Base-by-base conservation (phyloP, 2,329 filamentous ascomycete genomes). In the Aureobasidium sp. region DNA sequence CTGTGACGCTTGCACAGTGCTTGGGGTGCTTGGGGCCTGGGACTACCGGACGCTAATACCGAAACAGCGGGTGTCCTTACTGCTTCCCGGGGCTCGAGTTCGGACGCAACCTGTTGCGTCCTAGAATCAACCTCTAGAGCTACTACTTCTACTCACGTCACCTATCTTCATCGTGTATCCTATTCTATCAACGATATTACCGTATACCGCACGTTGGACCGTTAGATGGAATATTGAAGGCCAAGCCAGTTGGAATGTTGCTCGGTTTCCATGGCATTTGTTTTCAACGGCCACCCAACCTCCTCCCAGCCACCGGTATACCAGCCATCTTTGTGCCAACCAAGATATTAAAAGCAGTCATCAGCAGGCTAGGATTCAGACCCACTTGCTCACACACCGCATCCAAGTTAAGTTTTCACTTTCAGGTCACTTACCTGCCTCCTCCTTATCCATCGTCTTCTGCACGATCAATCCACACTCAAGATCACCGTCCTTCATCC, bases 181-280 rank as follows among this genome's bases (percentile, higher is more conserved):
- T 42, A n/a, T 44, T 22, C 37, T 31, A 7, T 25, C 14, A 34
- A 36, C 14, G 27, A 20, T 12, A 2, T 2, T 42, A 11, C 25
- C 52, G 41, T 57, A 45, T 45, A 27, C 39, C 39, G 53, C 15
- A 57, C 53, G 53, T 29, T 57, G 14, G 20, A 57, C 25, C 53
- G 53, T 57, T 29, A n/a, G 39, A 57, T 20, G 17, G 27, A 29
- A 31, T 58, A 58, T 47, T 39, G 55, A 29, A 47, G 11, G 27
- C 53, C 55, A 58, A 58, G 55, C 37, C 42, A 22, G n/a, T 58
- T 58, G 55, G 55, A 58, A 58, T 58, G 55, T 39, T 58, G 41
- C 22, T 37, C 55, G 42, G 55, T 58, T 58, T 58, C 55, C 55
- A 36, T 58, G 42, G 55, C 55, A 58, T 37, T 58, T 48, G 41